Conservation (phyloP, 345 rosid species). For the Linum usitatissimum region DNA sequence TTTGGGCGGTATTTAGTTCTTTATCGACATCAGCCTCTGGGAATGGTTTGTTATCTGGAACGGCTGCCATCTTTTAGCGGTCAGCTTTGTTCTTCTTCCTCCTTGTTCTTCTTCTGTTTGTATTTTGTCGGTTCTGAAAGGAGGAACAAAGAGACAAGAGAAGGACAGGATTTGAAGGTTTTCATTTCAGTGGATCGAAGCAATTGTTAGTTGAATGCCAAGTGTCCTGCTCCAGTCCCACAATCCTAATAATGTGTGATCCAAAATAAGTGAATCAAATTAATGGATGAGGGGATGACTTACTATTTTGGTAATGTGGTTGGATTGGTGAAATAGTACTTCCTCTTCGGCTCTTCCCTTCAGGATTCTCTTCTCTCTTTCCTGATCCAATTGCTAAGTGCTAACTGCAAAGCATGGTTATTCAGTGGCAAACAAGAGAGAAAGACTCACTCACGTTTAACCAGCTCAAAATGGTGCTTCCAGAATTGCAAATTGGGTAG, state of each 20-base stretch:
- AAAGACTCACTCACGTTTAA: too few relatives aligned
- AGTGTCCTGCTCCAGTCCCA: neutral
- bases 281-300: neutral
- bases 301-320: neutral
- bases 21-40: slow-evolving; percentile 35
- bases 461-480: too few relatives aligned
- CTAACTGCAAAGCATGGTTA: too few relatives aligned
- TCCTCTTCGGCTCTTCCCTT: neutral
- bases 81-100: neutral
- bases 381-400: neutral
- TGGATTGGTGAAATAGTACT: neutral
- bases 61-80: slow-evolving; percentile 34
- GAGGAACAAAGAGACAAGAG: neutral
- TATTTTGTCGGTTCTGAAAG: neutral
- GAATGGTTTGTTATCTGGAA: slow-evolving; percentile 17
- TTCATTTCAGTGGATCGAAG: neutral
- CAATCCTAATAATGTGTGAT: neutral
- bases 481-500: too few relatives aligned
- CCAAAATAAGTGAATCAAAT: neutral
- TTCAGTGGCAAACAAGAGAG: too few relatives aligned
- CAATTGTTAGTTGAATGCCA: neutral
- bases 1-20: slow-evolving; percentile 30
- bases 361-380: neutral
- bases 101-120: neutral
- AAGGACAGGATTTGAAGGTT: neutral